Base-by-base conservation (phyloP, 2,329 filamentous ascomycete genomes). In the Simplicillium sp. region DNA sequence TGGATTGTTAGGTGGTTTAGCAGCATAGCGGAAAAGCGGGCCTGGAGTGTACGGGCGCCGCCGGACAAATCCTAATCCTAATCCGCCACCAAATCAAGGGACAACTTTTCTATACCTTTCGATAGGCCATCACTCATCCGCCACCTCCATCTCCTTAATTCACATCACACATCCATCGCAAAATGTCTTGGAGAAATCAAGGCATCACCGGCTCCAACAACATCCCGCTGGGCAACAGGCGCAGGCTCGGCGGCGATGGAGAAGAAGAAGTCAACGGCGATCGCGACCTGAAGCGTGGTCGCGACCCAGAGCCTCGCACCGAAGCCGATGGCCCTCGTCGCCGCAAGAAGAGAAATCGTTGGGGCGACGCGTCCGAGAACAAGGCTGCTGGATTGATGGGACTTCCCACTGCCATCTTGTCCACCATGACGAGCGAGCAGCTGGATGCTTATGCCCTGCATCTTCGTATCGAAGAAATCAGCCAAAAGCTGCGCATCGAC, bases 191-290 rank as follows among this genome's bases (percentile, higher is more conserved):
- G 79, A 71, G 77, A 69, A 77, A 66, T 44, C 78, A 82, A 62
- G 92, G 92, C 53, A 94, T 95, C 60, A 98, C 92, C 15, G 92
- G 92, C 39, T 97, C 94, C 35, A 98, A 98, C 67, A 97, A 96
- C 58, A 94, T 98, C 55, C 92, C 92, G 46, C 70, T 98, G 46
- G 92, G 92, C 39, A 94, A 80, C 53, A 80, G 85, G 54, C 84
- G 89, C 46, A 88, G 94, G 53, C 83, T 80, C 46, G 84, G 76
- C 50, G 82, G 77, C 37, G 77, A 83, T 36, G 49, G 48, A 18
- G 59, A 55, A 32, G 59, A 50, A 40, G 50, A 53, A 36, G 52
- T 37, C 46, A 51, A 44, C 40, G 51, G 44, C 39, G 65, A 72
- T 46, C 66, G 62, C 56, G 74, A 77, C 38, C 53, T 74, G 44